phyloP scores from a whole-genome alignment of 1,284 basidiomycete species.

The Apiotrichum veenhuisii region DNA sequence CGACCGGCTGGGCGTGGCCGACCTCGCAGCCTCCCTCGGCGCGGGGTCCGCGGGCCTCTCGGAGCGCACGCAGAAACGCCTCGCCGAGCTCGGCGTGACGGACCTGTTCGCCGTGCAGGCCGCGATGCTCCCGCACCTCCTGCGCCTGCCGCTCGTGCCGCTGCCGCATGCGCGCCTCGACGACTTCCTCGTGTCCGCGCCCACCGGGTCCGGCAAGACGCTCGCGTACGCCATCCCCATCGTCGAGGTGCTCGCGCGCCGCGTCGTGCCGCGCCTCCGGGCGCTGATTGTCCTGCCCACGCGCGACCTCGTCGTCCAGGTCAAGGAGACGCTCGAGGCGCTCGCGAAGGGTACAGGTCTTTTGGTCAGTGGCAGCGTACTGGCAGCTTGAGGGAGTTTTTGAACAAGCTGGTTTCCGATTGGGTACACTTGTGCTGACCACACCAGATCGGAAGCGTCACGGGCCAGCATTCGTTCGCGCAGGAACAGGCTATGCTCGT shows the following conservation, averaged over 20 bases:
- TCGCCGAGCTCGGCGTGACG: constrained; percentile 70
- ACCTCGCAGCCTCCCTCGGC: constrained; percentile 47
- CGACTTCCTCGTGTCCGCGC: constrained; percentile 94
- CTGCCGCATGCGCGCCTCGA: constrained; percentile 67
- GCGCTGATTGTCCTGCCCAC: constrained; percentile 92
- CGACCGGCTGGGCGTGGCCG: constrained; percentile 54
- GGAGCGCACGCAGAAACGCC: constrained; percentile 59
- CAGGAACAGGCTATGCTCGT: constrained; percentile 48
- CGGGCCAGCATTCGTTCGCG: constrained; percentile 48
- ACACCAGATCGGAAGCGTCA: constrained; percentile 45
- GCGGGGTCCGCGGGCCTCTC: constrained; percentile 54
- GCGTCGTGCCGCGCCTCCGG: constrained; percentile 77
- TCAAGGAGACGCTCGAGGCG: constrained; percentile 83
- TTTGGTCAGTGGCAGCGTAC: constrained; percentile 70
- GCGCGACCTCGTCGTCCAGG: constrained; percentile 89
- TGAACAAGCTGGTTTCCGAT: neutral
- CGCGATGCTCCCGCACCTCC: constrained; percentile 41
- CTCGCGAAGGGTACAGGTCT: constrained; percentile 80
- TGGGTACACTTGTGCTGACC: constrained; percentile 1
- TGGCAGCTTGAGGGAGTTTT: too few relatives aligned
- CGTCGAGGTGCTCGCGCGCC: constrained; percentile 71
- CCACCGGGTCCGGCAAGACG: constrained; percentile 96
- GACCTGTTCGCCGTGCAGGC: constrained; percentile 69
- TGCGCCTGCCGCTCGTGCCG: constrained; percentile 51
- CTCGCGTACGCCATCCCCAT: constrained; percentile 91